Evolutionary conservation across 2,329 filamentous ascomycete species (phyloP).

Genomic region (Blastomyces gilchristii): DNA sequence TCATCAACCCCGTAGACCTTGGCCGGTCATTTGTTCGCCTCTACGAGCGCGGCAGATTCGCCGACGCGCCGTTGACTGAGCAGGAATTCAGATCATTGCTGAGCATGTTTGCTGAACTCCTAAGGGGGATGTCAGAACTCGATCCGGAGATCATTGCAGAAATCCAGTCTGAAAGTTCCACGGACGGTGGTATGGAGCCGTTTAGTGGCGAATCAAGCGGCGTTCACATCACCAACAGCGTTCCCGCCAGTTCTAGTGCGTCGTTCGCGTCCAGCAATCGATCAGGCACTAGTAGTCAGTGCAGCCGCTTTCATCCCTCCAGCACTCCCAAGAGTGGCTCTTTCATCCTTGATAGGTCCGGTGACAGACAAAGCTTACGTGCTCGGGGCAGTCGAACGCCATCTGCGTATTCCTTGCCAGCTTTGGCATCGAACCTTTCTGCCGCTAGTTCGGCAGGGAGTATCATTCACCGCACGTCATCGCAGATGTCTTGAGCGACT

Average conservation of each 20-base stretch:
- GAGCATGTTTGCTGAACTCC: conserved; percentile 69
- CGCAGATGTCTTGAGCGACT: conserved; percentile 13
- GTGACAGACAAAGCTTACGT: conserved; percentile 8
- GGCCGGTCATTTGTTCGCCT: conserved; percentile 54
- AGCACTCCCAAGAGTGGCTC: neutral
- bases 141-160: conserved; percentile 44
- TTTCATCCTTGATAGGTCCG: conserved; percentile 14
- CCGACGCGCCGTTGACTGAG: conserved; percentile 57
- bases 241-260: neutral
- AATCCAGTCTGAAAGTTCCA: conserved; percentile 13
- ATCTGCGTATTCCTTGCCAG: conserved; percentile 29
- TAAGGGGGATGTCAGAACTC: conserved; percentile 63
- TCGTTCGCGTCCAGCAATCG: neutral
- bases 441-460: conserved; percentile 28
- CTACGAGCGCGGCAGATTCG: conserved; percentile 83
- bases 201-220: neutral
- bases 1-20: conserved; percentile 46
- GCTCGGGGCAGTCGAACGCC: conserved; percentile 21
- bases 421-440: conserved; percentile 26
- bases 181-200: neutral
- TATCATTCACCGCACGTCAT: conserved; percentile 28
- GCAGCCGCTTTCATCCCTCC: conserved; percentile 6
- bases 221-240: neutral
- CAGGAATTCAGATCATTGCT: conserved; percentile 66
- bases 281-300: neutral